Evolutionary conservation across 768 basidiomycete species (phyloP).

Genomic region (Rhodotorula taiwanensis): DNA sequence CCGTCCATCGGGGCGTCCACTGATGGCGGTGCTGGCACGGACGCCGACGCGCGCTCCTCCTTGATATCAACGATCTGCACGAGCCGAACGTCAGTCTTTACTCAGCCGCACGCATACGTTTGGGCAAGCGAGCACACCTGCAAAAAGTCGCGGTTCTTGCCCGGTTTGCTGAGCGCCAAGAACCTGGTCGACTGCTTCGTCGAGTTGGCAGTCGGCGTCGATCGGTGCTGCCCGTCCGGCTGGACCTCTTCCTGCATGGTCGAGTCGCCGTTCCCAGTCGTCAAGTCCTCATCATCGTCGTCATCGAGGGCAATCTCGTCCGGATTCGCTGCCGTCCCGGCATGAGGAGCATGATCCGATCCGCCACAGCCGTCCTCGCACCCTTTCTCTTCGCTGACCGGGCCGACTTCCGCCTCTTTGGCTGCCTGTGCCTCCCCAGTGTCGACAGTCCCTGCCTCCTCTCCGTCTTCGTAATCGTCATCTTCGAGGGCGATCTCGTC

Average conservation of each 20-base stretch:
- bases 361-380: conserved; percentile 51
- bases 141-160: conserved; percentile 63
- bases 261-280: conserved; percentile 45
- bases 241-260: neutral
- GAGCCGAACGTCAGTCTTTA: neutral
- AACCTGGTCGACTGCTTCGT: conserved; percentile 60
- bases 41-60: conserved; percentile 21
- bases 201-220: too few species aligned
- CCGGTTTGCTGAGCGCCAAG: conserved; percentile 84
- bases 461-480: neutral
- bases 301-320: conserved; percentile 43
- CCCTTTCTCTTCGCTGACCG: conserved; percentile 14
- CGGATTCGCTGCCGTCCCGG: conserved; percentile 34
- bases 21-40: neutral
- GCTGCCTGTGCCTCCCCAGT: too few species aligned
- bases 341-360: conserved; percentile 33
- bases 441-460: neutral
- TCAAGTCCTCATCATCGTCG: conserved; percentile 52
- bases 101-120: too few species aligned
- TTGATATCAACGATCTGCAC: conserved; percentile 66
- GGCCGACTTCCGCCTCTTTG: conserved; percentile 6
- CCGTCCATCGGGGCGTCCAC: neutral
- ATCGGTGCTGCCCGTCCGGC: neutral
- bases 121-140: conserved; percentile 52
- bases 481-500: conserved; percentile 4